Percentiles rank a stretch among this genome's conserved stretches.
phyloP scores from a whole-genome alignment of 345 rosid species.

The Pugionium cornutum region DNA sequence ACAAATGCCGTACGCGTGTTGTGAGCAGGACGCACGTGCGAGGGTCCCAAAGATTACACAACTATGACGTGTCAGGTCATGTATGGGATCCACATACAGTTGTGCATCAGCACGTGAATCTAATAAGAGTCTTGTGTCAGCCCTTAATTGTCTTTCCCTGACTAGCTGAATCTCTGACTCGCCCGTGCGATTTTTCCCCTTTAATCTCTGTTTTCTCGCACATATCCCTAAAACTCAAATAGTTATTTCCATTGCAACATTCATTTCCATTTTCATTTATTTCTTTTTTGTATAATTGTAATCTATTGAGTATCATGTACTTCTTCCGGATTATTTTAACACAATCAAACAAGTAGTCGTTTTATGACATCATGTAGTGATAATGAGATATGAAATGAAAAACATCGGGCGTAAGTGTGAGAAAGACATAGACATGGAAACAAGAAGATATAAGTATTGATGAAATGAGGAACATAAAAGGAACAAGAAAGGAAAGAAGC shows the following conservation, averaged over 20 bases:
- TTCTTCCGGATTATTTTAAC: not conserved
- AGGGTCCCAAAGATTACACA: conserved; percentile 26
- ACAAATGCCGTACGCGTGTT: conserved; percentile 42
- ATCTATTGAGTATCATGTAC: no score
- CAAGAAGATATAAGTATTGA: conserved; percentile 36
- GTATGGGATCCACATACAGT: conserved; percentile 26
- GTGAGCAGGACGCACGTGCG: conserved; percentile 36
- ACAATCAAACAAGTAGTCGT: not conserved
- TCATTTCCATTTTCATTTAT: not conserved
- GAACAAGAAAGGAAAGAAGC: conserved; percentile 39
- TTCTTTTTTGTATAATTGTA: no score
- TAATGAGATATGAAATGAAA: not conserved
- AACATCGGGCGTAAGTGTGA: conserved; percentile 28
- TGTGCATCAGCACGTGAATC: conserved; percentile 35
- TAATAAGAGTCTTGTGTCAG: conserved; percentile 27
- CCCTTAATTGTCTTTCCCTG: conserved; percentile 38
- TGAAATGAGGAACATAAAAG: conserved; percentile 38
- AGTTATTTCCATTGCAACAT: conserved; percentile 3
- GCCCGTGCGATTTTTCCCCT: conserved; percentile 36
- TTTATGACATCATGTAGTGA: no score
- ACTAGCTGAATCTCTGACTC: conserved; percentile 41
- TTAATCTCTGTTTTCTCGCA: conserved; percentile 21
- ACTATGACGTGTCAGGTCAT: conserved; percentile 41
- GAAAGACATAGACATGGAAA: conserved; percentile 30
- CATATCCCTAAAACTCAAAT: conserved; percentile 29